Conservation (phyloP, 75 land plant genomes). For the Isoetes taiwanensis region DNA sequence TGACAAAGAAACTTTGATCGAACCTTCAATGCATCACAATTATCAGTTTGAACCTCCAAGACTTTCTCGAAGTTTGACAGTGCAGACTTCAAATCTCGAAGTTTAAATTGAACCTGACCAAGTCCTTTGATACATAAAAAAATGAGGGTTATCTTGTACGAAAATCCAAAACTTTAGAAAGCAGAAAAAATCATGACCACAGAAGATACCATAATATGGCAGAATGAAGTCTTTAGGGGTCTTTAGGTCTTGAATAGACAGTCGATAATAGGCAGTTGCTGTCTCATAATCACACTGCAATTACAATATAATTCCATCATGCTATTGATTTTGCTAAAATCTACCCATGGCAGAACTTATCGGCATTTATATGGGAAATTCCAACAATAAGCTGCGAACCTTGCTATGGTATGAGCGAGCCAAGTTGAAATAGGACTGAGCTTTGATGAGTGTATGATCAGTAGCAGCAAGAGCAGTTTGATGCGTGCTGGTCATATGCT, state of each 20-base stretch:
- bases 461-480: constrained; percentile 75
- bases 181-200: neutral
- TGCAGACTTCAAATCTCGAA: constrained; percentile 68
- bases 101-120: constrained; percentile 86
- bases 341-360: neutral
- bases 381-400: constrained; percentile 18
- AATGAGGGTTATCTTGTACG: neutral
- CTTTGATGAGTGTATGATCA: constrained; percentile 61
- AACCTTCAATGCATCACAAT: constrained; percentile 76
- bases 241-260: constrained; percentile 65
- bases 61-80: constrained; percentile 82
- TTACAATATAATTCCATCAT: too few relatives aligned
- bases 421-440: constrained; percentile 81
- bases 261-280: constrained; percentile 78
- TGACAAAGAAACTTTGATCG: constrained; percentile 1
- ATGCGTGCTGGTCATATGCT: too few relatives aligned
- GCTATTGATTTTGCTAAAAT: too few relatives aligned
- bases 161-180: neutral
- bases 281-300: constrained; percentile 85
- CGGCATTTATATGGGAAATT: neutral
- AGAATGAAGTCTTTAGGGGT: constrained; percentile 72
- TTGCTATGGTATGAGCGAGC: constrained; percentile 95
- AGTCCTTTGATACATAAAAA: constrained; percentile 31
- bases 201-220: constrained; percentile 76
- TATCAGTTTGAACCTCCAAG: constrained; percentile 77